phyloP scores from a whole-genome alignment of 371 early-diverging fungal genomes.

The Entomophthora muscae region DNA sequence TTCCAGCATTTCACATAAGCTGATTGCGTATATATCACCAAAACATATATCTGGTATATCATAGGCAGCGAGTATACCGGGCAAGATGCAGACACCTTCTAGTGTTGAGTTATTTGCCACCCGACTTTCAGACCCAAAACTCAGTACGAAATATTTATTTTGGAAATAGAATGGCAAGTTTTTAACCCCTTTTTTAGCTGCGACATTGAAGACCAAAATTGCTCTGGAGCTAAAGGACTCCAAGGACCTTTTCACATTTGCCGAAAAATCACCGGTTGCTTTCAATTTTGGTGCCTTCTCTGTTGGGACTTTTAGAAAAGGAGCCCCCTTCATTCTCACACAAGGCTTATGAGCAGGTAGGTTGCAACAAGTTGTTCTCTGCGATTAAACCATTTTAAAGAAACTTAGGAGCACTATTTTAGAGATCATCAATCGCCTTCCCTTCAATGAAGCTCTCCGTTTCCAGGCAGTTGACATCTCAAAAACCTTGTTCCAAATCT shows the following conservation, averaged over 20 bases:
- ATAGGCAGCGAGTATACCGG: no score
- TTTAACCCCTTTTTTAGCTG: not conserved
- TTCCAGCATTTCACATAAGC: no score
- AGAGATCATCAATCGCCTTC: constrained; percentile 83
- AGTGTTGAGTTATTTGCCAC: constrained; percentile 47
- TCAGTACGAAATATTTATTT: constrained; percentile 19
- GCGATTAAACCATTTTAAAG: constrained; percentile 20
- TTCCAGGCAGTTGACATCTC: constrained; percentile 36
- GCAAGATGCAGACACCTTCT: constrained; percentile 10
- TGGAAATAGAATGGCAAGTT: constrained; percentile 41
- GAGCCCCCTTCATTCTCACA: constrained; percentile 62
- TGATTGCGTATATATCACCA: no score
- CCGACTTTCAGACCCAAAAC: constrained; percentile 37
- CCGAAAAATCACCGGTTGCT: constrained; percentile 65
- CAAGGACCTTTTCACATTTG: constrained; percentile 25
- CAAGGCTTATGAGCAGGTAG: constrained; percentile 69
- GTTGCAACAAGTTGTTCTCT: not conserved
- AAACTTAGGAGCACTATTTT: constrained; percentile 80
- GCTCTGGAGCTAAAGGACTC: not conserved
- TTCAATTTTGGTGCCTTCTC: constrained; percentile 60
- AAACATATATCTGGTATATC: no score
- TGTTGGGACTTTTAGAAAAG: constrained; percentile 53
- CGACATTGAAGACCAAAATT: not conserved
- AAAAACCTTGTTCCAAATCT: constrained; percentile 49
- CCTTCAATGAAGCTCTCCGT: constrained; percentile 61